Percentiles rank a stretch among this genome's conserved stretches.
Conservation (phyloP, 768 basidiomycete genomes). For the Lyophyllum decastes region DNA sequence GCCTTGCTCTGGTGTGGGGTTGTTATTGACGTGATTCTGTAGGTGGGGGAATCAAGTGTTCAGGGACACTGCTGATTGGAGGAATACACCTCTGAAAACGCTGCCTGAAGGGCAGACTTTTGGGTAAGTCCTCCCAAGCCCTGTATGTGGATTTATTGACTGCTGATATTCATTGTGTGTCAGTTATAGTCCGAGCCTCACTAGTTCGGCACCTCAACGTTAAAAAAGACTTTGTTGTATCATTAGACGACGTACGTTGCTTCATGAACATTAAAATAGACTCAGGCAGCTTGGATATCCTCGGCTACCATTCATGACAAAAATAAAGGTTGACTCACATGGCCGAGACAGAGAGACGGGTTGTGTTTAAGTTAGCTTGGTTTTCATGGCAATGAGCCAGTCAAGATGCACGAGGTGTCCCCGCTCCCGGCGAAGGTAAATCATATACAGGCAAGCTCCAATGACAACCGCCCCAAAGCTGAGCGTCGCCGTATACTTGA, state of each 20-base stretch:
- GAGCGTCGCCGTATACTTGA: not conserved
- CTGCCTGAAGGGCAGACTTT: constrained; percentile 31
- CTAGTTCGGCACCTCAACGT: not conserved
- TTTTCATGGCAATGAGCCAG: not conserved
- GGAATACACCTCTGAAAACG: constrained; percentile 24
- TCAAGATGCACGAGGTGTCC: not conserved
- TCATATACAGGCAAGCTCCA: not conserved
- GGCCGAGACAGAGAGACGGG: too few relatives aligned
- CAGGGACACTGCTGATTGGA: constrained; percentile 36
- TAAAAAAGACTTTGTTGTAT: constrained; percentile 4
- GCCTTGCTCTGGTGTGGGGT: not conserved
- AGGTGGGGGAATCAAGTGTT: constrained; percentile 31
- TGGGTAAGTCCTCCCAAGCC: constrained; percentile 25
- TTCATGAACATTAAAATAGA: constrained; percentile 8
- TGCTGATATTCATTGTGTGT: not conserved
- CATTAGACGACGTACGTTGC: constrained; percentile 8
- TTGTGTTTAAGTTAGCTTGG: not conserved
- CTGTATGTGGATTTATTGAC: too few relatives aligned
- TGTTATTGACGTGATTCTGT: not conserved
- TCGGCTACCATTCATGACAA: too few relatives aligned
- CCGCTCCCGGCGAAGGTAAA: not conserved
- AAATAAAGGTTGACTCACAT: too few relatives aligned
- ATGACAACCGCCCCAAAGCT: not conserved
- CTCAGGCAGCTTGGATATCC: not conserved
- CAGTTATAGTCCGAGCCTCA: not conserved